Base-by-base conservation (phyloP, 768 basidiomycete genomes). In the Kwoniella bestiolae region DNA sequence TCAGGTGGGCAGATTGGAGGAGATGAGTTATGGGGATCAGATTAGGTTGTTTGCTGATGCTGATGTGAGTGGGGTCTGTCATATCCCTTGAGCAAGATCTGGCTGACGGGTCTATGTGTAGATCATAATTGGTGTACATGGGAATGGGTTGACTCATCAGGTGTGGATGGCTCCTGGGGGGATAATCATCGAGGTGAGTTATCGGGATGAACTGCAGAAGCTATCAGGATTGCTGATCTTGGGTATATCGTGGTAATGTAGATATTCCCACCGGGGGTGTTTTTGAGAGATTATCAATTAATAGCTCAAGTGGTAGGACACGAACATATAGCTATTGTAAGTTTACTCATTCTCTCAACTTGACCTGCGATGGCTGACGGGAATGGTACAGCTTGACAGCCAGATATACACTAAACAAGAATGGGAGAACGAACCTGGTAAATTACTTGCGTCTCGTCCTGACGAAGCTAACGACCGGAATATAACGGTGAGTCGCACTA, bases 61-160 rank as follows among this genome's bases (percentile, higher is more conserved):
- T 16, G 67, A 68, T 61, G 66, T 65, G 56, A 66, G 68, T 65
- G n/a, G n/a, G n/a, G n/a, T 41, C 18, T 14, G 18, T 9, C 12
- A 16, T 41, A 3, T 41, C 12, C 38, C 38, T 41, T 9, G 12
- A 41, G 12, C 18, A n/a, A n/a, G 11, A n/a, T 18, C 21, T 5
- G 21, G 50, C 25, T 4, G 38, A 34, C 23, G n/a, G 14, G 52
- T 16, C 7, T 26, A n/a, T 32, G 18, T 18, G 29, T 57, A 70
- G 56, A 60, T 77, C 29, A 26, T 72, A 18, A 63, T 77, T 26
- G 75, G 75, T 21, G 65, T 77, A 5, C 73, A 77, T 56, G 71
- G 74, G 2, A 68, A 72, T 53, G 74, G 74, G 11, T 34, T 72
- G 46, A 69, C 71, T 6, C 71, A 72, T 56, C 60, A 67, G 38